A percentile compares a stretch with the other conserved stretches of the same genome.
Conservation (phyloP, 352 stramenopile species). For the Hyphochytrium catenoides region DNA sequence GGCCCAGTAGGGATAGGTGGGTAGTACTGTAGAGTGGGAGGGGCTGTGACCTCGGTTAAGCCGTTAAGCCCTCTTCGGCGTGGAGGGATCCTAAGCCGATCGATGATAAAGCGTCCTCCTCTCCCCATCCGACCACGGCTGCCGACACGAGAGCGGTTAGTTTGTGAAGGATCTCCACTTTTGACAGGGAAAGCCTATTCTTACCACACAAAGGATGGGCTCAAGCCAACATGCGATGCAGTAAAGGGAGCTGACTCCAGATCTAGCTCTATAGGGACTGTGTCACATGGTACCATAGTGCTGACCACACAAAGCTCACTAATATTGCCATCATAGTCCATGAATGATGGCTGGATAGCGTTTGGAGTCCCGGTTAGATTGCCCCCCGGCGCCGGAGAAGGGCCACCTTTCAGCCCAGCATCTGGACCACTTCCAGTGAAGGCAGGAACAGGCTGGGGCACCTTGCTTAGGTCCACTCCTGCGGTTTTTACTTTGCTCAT, state of each 20-base stretch:
- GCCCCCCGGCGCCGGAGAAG: not conserved
- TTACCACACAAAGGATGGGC: conserved; percentile 41
- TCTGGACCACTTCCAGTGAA: not conserved
- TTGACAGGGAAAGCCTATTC: conserved; percentile 33
- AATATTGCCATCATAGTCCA: conserved; percentile 4
- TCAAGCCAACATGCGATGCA: too few species aligned
- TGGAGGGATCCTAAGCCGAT: conserved; percentile 29
- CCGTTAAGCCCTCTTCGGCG: too few species aligned
- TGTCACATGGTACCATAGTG: too few species aligned
- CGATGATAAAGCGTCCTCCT: conserved; percentile 36
- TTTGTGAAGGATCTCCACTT: conserved; percentile 27
- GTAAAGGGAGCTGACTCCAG: too few species aligned
- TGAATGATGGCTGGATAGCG: not conserved
- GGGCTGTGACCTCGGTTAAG: too few species aligned
- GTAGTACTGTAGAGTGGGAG: too few species aligned
- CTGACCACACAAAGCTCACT: too few species aligned
- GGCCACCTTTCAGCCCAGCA: not conserved
- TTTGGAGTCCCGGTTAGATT: not conserved
- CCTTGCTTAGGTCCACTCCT: conserved; percentile 1
- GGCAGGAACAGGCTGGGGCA: too few species aligned
- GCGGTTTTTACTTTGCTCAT: conserved; percentile 3
- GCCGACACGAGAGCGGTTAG: conserved; percentile 18
- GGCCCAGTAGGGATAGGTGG: too few species aligned
- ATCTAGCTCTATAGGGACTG: too few species aligned
- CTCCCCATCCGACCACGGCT: conserved; percentile 30